phyloP scores from a whole-genome alignment of 2,329 filamentous ascomycete species.

The Colletotrichum destructivum region DNA sequence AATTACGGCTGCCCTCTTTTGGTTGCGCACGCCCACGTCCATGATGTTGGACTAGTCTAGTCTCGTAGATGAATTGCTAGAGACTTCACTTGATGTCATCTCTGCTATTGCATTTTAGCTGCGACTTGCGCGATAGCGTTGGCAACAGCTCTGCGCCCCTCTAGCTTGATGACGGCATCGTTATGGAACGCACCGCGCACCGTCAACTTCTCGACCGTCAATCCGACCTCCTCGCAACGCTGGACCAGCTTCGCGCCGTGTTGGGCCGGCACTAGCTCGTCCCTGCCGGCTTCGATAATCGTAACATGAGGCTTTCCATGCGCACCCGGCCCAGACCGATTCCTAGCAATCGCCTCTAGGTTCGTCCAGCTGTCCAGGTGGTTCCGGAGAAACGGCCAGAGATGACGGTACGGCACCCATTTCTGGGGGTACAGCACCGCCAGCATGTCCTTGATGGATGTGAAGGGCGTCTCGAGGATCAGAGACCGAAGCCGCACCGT shows the following conservation, averaged over 20 bases:
- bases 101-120: constrained; percentile 6
- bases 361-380: constrained; percentile 70
- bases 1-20: constrained; percentile 5
- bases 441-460: constrained; percentile 80
- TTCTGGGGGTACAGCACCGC: constrained; percentile 81
- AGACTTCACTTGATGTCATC: constrained; percentile 35
- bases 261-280: constrained; percentile 70
- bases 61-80: not conserved
- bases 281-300: constrained; percentile 70
- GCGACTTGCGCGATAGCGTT: constrained; percentile 56
- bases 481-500: constrained; percentile 63
- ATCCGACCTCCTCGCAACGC: constrained; percentile 62
- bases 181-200: constrained; percentile 70
- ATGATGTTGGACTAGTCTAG: not conserved
- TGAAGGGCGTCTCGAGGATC: constrained; percentile 83
- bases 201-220: constrained; percentile 61
- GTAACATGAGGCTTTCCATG: constrained; percentile 27
- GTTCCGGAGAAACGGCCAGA: constrained; percentile 81
- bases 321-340: constrained; percentile 46
- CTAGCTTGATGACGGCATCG: constrained; percentile 64
- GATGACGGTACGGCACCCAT: constrained; percentile 83
- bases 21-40: not conserved
- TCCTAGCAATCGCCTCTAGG: constrained; percentile 58
- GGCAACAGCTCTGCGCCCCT: constrained; percentile 62
- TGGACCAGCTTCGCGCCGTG: constrained; percentile 63